Evolutionary conservation across 495 filamentous ascomycete species (phyloP).

Genomic region (Daldinia vernicosa): DNA sequence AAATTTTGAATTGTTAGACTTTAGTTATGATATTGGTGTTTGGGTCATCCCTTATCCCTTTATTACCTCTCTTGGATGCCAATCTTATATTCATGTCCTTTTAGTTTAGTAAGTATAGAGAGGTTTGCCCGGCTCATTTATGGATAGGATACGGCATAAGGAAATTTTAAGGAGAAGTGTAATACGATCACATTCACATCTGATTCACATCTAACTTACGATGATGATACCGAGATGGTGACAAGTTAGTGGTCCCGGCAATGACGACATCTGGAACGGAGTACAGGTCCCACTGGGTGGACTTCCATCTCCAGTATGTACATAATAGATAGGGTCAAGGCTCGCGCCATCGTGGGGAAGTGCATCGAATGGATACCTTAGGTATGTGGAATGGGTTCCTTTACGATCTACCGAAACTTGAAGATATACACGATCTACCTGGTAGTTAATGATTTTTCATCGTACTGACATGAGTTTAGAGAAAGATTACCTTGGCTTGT

Average conservation of each 20-base stretch:
- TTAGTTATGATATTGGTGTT: too few species aligned
- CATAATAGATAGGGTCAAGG: background rate
- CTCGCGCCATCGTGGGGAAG: background rate
- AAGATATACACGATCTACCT: too few species aligned
- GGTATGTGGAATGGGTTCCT: background rate
- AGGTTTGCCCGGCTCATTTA: too few species aligned
- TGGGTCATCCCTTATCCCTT: too few species aligned
- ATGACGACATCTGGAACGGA: background rate
- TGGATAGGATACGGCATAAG: too few species aligned
- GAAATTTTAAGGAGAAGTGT: too few species aligned
- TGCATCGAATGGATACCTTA: background rate
- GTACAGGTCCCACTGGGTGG: background rate
- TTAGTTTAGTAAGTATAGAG: too few species aligned
- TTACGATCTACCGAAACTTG: background rate
- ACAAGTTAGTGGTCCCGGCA: background rate
- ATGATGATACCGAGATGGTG: background rate
- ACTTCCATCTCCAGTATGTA: background rate
- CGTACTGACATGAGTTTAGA: background rate
- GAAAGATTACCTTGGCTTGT: background rate
- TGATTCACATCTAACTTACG: too few species aligned
- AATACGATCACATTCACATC: too few species aligned
- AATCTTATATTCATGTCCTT: too few species aligned
- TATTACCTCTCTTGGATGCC: too few species aligned
- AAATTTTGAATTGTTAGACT: too few species aligned
- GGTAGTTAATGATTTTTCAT: background rate